Base-by-base conservation (phyloP, 306 rosid genomes). In the Inga oerstediana region DNA sequence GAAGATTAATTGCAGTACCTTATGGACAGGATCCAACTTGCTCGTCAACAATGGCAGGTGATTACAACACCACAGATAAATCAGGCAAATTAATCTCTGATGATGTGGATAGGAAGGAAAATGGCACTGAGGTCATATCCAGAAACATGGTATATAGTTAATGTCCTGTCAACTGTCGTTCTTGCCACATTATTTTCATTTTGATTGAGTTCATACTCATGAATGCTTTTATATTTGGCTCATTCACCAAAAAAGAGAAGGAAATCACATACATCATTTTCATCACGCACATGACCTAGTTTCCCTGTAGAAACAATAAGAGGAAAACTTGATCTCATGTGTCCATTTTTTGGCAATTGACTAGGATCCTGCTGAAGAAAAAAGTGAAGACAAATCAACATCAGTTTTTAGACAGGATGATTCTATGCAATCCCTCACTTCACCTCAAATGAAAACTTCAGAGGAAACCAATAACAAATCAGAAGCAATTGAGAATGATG, bases 1-100 rank as follows among this genome's bases (percentile, higher is more conserved):
- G 39, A 62, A 27, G 9, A 62, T 27, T 62, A 62, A 62, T 62
- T 12, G 13, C 39, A 4, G 32, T 62, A 12, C 37, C 19, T 62
- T 8, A 61, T 82, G 51, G 81, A 72, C 77, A 89, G 86, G 86
- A 82, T 20, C 76, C 66, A n/a, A 59, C 62, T 72, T 58, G 56
- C 46, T 62, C 70, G 32, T 49, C 82, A 15, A 48, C 24, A 8
- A 74, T 65, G 62, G 44, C 83, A 16, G 67, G 76, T 24, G 84
- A 86, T 81, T 54, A 68, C 77, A 79, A 61, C 51, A 74, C 16
- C 65, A 0, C 48, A 80, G 17, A 10, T 16, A 64, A 30, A 32
- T 65, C 45, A 30, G 69, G 19, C 24, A 70, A 45, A 81, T 66
- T 51, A 20, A 16, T 77, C 37, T 22, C 41, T 62, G 70, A 54